Evolutionary conservation across 2,329 filamentous ascomycete species (phyloP).

Genomic region (Dactylella cylindrospora): DNA sequence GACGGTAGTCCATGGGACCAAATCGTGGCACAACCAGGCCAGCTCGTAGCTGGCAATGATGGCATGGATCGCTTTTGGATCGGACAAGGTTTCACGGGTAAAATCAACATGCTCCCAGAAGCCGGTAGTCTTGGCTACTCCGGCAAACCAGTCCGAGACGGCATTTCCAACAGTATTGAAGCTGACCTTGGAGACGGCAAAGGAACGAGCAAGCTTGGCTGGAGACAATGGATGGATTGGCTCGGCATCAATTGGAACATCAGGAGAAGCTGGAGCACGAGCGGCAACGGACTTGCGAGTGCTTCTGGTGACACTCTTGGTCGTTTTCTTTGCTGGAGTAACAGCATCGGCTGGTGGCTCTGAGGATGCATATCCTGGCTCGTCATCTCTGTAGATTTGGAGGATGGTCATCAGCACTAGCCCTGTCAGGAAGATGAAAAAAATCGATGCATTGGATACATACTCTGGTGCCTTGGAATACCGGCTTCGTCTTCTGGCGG

Average conservation of each 20-base stretch:
- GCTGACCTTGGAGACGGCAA: constrained; percentile 35
- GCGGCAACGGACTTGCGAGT: constrained; percentile 20
- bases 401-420: background rate
- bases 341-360: constrained; percentile 30
- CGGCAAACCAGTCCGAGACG: constrained; percentile 23
- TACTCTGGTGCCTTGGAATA: constrained; percentile 43
- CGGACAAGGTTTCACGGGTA: constrained; percentile 35
- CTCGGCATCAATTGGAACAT: constrained; percentile 10
- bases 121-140: constrained; percentile 34
- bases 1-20: constrained; percentile 34
- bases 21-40: constrained; percentile 33
- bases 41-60: constrained; percentile 34
- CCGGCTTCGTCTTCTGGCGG: constrained; percentile 12
- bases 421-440: background rate
- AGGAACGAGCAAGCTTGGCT: constrained; percentile 22
- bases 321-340: constrained; percentile 31
- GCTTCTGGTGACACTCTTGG: constrained; percentile 7
- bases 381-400: constrained; percentile 16
- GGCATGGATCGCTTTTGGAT: constrained; percentile 29
- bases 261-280: background rate
- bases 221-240: constrained; percentile 30
- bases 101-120: constrained; percentile 39
- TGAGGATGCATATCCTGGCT: constrained; percentile 22
- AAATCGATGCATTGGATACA: too few species aligned
- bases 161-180: constrained; percentile 25